phyloP scores from a whole-genome alignment of 495 filamentous ascomycete genomes.

The Neurospora tetraspora region DNA sequence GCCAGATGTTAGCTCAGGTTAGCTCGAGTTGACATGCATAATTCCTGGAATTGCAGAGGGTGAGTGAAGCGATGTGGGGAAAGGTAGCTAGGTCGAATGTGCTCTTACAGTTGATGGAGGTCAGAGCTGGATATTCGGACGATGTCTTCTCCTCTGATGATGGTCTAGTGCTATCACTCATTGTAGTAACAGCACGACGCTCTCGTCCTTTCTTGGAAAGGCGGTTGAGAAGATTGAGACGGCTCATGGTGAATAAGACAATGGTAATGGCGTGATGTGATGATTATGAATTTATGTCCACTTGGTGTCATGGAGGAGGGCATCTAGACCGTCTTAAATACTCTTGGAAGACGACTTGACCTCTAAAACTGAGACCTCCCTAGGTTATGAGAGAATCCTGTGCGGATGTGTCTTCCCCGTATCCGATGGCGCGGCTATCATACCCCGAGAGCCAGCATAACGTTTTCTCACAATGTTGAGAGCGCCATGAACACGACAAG shows the following conservation, averaged over 20 bases:
- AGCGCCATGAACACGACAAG: neutral
- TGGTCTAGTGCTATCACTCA: neutral
- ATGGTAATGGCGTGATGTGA: neutral
- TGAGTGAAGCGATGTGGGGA: neutral
- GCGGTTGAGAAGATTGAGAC: conserved; percentile 3
- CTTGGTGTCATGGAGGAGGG: neutral
- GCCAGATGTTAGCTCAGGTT: neutral
- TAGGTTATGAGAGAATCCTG: neutral
- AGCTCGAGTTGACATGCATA: neutral
- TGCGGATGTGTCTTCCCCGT: neutral
- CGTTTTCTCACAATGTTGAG: neutral
- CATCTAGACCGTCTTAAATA: neutral
- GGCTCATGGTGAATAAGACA: conserved; percentile 4
- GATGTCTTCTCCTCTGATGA: neutral
- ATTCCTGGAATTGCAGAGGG: neutral
- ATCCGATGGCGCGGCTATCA: neutral
- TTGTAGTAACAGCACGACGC: neutral
- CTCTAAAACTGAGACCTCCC: neutral
- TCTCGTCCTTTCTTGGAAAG: conserved; percentile 4
- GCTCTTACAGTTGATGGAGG: conserved; percentile 8
- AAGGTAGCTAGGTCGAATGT: neutral
- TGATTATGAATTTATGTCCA: neutral
- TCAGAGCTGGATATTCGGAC: conserved; percentile 4
- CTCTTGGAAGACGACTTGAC: neutral
- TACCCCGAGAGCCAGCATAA: neutral